Percentiles rank a stretch among this genome's conserved stretches.
Evolutionary conservation across 2,329 filamentous ascomycete genomes (phyloP).

Genomic region (Diaporthe destruens): DNA sequence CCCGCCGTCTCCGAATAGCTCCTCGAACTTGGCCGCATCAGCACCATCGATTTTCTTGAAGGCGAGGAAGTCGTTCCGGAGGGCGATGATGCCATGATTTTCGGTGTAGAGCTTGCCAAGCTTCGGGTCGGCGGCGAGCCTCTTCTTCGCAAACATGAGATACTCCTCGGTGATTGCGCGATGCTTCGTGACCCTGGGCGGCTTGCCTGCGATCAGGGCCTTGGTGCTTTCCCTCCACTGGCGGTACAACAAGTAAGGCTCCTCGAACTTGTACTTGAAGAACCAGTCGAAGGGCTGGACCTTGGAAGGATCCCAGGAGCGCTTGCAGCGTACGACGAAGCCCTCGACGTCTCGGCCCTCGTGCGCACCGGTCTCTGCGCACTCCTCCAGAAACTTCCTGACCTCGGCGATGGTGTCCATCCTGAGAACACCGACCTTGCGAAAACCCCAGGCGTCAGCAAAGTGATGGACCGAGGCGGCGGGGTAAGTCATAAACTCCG

Average conservation of each 20-base stretch:
- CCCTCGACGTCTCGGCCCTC: conserved; percentile 94
- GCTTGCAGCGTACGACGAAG: conserved; percentile 93
- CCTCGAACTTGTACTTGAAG: conserved; percentile 99
- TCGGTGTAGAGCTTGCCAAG: conserved; percentile 80
- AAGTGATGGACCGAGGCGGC: conserved; percentile 88
- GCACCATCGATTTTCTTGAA: conserved; percentile 87
- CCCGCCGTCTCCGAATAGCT: conserved; percentile 63
- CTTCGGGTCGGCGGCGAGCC: conserved; percentile 75
- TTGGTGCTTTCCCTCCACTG: conserved; percentile 99
- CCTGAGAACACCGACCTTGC: conserved; percentile 83
- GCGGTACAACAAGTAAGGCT: conserved; percentile 98
- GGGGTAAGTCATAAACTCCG: conserved; percentile 89
- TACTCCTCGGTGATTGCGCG: conserved; percentile 92
- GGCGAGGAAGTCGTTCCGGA: conserved; percentile 88
- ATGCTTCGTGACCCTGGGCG: conserved; percentile 88
- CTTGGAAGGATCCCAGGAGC: conserved; percentile 62
- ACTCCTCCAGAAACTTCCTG: conserved; percentile 83
- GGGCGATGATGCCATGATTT: conserved; percentile 94
- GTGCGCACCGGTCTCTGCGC: conserved; percentile 90
- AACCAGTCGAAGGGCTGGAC: conserved; percentile 90
- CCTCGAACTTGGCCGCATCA: conserved; percentile 85
- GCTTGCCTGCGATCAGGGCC: conserved; percentile 80
- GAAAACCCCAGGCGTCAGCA: conserved; percentile 93
- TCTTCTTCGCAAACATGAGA: conserved; percentile 81
- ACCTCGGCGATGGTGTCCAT: conserved; percentile 82